Conservation (phyloP, 306 rosid genomes). For the Calophaca sinica region DNA sequence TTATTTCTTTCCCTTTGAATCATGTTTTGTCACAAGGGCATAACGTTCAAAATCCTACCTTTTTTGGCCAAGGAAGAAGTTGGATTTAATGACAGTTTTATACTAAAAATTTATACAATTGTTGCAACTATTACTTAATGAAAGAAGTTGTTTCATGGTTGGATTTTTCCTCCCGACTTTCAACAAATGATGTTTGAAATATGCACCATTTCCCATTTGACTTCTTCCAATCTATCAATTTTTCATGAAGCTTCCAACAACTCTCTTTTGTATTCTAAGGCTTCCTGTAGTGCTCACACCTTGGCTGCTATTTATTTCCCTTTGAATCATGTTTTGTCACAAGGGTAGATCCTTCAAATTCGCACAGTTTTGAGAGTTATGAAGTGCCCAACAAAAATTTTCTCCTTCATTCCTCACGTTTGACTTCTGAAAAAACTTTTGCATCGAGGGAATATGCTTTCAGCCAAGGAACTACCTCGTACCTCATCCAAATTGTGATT, state of each 20-base stretch:
- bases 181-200: not conserved
- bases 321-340: not conserved
- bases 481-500: not conserved
- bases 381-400: not conserved
- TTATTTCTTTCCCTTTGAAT: too few species aligned
- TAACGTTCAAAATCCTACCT: too few species aligned
- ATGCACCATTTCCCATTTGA: not conserved
- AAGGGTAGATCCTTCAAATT: too few species aligned
- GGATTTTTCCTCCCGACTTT: not conserved
- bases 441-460: not conserved
- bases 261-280: not conserved
- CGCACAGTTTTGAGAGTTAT: not conserved
- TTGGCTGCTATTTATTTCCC: not conserved
- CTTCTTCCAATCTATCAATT: not conserved
- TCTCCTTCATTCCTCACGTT: too few species aligned
- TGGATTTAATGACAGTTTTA: too few species aligned
- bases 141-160: not conserved
- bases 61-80: too few species aligned
- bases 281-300: not conserved
- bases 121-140: not conserved
- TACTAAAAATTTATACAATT: not conserved
- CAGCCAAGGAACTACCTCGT: not conserved
- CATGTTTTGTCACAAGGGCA: too few species aligned
- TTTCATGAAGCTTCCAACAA: not conserved
- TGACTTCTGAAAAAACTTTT: not conserved